These are phyloP conservation scores for Russula abietina DNA, from an alignment of 768 basidiomycete genomes.

Conservation along the genomic window DNA sequence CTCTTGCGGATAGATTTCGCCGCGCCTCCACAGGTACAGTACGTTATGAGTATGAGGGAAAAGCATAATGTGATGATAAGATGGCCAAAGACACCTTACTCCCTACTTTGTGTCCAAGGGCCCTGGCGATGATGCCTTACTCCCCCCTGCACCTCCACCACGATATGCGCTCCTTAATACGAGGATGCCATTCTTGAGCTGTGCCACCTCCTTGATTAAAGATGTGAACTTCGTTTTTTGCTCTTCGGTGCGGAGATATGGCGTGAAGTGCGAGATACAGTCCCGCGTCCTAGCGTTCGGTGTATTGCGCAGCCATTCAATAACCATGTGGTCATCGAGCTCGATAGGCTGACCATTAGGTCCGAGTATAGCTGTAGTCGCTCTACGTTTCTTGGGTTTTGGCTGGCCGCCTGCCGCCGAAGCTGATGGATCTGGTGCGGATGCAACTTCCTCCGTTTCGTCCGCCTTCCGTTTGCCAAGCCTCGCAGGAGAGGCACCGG, in stretches of 20 bases:
- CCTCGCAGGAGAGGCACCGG: conserved; percentile 23
- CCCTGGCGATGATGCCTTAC: conserved; percentile 18
- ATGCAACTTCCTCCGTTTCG: conserved; percentile 25
- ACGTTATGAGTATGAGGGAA: background rate
- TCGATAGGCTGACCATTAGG: conserved; percentile 44
- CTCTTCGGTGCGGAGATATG: conserved; percentile 60
- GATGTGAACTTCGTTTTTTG: conserved; percentile 73
- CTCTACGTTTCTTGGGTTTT: conserved; percentile 54
- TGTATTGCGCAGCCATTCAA: conserved; percentile 69
- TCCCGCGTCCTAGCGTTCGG: conserved; percentile 69
- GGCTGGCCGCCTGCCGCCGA: conserved; percentile 30
- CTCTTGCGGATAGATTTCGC: conserved; percentile 11
- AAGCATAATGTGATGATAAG: conserved; percentile 11
- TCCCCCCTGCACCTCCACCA: conserved; percentile 12
- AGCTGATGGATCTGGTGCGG: conserved; percentile 7
- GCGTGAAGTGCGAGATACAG: conserved; percentile 74
- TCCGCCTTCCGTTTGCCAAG: conserved; percentile 58
- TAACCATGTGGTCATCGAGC: conserved; percentile 57
- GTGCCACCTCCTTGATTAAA: conserved; percentile 74
- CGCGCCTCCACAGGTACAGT: background rate
- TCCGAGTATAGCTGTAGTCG: conserved; percentile 29
- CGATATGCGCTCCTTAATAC: conserved; percentile 35
- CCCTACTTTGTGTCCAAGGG: conserved; percentile 17
- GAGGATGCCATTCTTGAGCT: conserved; percentile 60
- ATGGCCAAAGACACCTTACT: background rate